Evolutionary conservation across 306 rosid genomes (phyloP).

Genomic region (Carpinus viminea): DNA sequence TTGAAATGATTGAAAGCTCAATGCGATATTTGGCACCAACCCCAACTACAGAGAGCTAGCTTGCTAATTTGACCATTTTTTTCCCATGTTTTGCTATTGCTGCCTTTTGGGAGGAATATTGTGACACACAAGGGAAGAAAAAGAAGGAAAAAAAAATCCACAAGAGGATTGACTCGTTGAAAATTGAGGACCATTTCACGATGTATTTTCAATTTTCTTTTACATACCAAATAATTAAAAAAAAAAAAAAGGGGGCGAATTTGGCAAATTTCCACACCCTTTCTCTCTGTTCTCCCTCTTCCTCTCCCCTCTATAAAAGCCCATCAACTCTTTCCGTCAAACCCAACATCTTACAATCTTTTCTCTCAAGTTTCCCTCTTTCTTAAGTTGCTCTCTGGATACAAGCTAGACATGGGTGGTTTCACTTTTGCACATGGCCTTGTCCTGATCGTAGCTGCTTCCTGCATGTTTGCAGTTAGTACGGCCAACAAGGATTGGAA

Average conservation of each 20-base stretch:
- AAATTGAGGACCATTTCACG: background rate
- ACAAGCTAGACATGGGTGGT: background rate
- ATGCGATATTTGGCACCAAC: too few relatives aligned
- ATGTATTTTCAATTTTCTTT: background rate
- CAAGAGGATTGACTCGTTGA: too few relatives aligned
- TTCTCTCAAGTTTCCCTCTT: background rate
- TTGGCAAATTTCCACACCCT: slow-evolving; percentile 38
- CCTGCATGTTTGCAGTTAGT: slow-evolving; percentile 28
- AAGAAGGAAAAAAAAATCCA: too few relatives aligned
- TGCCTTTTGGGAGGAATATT: too few relatives aligned
- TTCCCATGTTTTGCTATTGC: too few relatives aligned
- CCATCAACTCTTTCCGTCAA: slow-evolving; percentile 3
- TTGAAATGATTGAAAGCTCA: too few relatives aligned
- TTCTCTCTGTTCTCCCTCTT: background rate
- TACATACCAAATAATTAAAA: slow-evolving; percentile 4
- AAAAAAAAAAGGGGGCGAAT: slow-evolving; percentile 20
- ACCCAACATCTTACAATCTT: background rate
- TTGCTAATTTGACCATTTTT: too few relatives aligned
- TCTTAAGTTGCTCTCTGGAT: too few relatives aligned
- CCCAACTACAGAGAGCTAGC: too few relatives aligned
- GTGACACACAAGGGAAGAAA: too few relatives aligned
- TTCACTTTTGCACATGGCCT: slow-evolving; percentile 18
- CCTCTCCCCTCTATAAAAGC: slow-evolving; percentile 24
- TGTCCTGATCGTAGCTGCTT: slow-evolving; percentile 16
- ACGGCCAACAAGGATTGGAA: slow-evolving; percentile 39